Evolutionary conservation across 148 eudicot species (phyloP).

Genomic region (Amaranthus cruentus): DNA sequence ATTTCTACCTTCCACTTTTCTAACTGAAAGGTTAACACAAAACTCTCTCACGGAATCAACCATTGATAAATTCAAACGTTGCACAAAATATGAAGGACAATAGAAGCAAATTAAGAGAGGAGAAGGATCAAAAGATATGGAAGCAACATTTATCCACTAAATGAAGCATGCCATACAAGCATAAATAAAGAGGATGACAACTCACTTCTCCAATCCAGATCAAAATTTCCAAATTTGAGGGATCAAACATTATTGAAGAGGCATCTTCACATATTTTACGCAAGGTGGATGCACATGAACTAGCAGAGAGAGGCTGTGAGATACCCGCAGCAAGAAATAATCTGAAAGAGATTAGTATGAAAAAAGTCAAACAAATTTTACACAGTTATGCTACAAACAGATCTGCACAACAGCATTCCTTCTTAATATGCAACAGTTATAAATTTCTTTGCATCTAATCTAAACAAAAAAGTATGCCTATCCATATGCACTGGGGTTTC

Average conservation of each 20-base stretch:
- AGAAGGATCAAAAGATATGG: background rate
- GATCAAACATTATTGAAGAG: constrained; percentile 46
- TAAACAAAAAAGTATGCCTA: background rate
- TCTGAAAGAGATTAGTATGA: constrained; percentile 49
- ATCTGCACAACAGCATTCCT: background rate
- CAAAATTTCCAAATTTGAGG: constrained; percentile 76
- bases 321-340: constrained; percentile 87
- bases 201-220: constrained; percentile 95
- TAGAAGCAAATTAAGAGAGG: too few species aligned
- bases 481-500: background rate
- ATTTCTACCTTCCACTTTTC: too few species aligned
- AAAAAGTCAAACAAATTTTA: background rate
- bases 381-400: constrained; percentile 3
- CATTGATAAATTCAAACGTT: too few species aligned
- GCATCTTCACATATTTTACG: constrained; percentile 95
- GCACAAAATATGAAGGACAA: too few species aligned
- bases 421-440: background rate
- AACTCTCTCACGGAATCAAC: too few species aligned
- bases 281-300: constrained; percentile 82
- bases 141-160: constrained; percentile 5
- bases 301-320: constrained; percentile 63
- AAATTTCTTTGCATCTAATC: background rate
- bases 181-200: constrained; percentile 1
- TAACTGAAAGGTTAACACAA: too few species aligned
- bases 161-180: background rate